Evolutionary conservation across 495 filamentous ascomycete species (phyloP), one percentile per base, ranked within the genome.

Genomic region (Tetracladium marchalianum): DNA sequence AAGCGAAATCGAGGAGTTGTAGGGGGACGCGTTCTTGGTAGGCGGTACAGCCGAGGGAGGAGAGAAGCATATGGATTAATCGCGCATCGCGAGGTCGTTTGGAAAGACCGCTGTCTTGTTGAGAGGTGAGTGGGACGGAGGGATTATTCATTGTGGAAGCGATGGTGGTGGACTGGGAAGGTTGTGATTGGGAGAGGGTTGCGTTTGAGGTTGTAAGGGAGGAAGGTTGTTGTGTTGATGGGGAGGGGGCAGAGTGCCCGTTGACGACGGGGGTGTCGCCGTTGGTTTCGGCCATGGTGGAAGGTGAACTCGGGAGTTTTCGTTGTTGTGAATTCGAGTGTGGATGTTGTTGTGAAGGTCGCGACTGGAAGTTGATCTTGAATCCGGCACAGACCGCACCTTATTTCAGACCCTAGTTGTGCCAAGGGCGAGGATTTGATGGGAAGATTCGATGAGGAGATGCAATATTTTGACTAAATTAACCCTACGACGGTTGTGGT

Each of bases 1-100:
- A 98, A 15, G 92, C 90, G 62, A 97, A 95, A 65, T 98, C 92
- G 60, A 98, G 80, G 35, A 98, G 83, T 53, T 95, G 85, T 2
- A 96, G 77, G 0, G 92, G 90, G 1, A 98, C 89, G 49, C 92
- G 87, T 58, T 88, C 86, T 68, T 95, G 87, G 73, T 93, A 98
- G 22, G 84, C 73, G 11, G 81, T 84, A 3, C 96, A 88, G 55
- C 90, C 90, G 41, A 92, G 81, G 1, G 80, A 81, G 41, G 85
- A 80, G 33, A 98, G 84, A 38, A 97, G 77, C 49, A 96, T 81
- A 63, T 98, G 90, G 54, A 98, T 77, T 27, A 92, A 78, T 40
- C 90, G 82, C 12, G 90, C 84, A 63, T 98, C 90, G 56, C 90
- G 85, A 7, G 92, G 92, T 1, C 88, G 85, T 34, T 83, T 81